Base-by-base conservation (phyloP, 768 basidiomycete genomes). In the Myochromella boudieri region DNA sequence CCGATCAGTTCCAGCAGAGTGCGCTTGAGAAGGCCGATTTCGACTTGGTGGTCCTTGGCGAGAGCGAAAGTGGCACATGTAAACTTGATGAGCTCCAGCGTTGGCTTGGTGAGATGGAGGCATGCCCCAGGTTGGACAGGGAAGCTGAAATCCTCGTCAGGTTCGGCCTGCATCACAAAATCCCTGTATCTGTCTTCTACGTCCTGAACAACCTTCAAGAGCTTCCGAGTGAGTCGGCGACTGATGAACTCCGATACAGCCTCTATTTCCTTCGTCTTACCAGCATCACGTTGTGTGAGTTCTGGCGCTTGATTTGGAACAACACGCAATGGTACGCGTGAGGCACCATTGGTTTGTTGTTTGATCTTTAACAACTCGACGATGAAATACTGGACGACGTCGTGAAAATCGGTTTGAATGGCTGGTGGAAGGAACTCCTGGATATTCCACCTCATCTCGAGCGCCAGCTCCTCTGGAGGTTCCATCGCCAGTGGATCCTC, bases 361-460 rank as follows among this genome's bases (percentile, higher is more conserved):
- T 81, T 78, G 41, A 86, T 78, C 58, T 79, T 82, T 72, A 85
- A 95, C 52, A 95, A 71, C 53, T 93, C 90, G 50, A 90, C 72
- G 42, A 97, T 84, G 71, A 91, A 97, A 60, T 79, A 85, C 37
- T 88, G 87, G 33, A 97, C 68, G 36, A 83, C 75, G 3, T 75
- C 58, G 36, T 75, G 74, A 57, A 98, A 97, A 56, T 92, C 82
- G 10, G 72, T 67, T 59, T 93, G 95, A 29, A 95, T 72, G 8
- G 84, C 83, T 0, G 78, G 81, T 0, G 97, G 95, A 6, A 99
- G 81, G 74, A 97, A 97, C 1, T 78, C 75, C 50, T 84, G 77
- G 52, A 97, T 91, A 61, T 98, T 97, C 95, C 95, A 98, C 42
- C 82, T 80, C 80, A 95, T 88, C 56, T 87, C 84, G 37, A 92